phyloP scores from a whole-genome alignment of 1,139 yeast species.

The Suhomyces anneliseae region DNA sequence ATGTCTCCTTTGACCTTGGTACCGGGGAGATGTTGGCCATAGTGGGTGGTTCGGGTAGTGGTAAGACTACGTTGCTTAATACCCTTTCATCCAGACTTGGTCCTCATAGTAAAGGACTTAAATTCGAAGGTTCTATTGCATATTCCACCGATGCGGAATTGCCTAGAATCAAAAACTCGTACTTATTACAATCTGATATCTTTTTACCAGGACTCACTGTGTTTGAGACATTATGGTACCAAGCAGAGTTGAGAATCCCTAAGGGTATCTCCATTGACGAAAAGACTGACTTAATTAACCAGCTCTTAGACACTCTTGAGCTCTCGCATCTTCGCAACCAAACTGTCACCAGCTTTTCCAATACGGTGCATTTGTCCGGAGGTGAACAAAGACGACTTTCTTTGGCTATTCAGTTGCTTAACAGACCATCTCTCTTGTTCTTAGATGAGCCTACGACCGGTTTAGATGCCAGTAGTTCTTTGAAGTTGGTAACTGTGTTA shows the following conservation, averaged over 20 bases:
- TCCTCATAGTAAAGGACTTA: conserved; percentile 14
- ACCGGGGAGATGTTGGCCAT: conserved; percentile 24
- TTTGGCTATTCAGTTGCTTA: conserved; percentile 24
- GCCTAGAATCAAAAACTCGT: conserved; percentile 19
- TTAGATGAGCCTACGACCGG: conserved; percentile 31
- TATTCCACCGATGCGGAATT: conserved; percentile 11
- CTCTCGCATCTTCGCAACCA: conserved; percentile 18
- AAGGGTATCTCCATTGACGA: conserved; percentile 11
- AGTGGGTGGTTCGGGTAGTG: conserved; percentile 29
- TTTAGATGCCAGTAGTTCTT: conserved; percentile 24
- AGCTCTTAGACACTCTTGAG: conserved; percentile 20
- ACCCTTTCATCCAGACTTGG: conserved; percentile 24
- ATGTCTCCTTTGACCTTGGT: conserved; percentile 21
- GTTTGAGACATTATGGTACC: conserved; percentile 22
- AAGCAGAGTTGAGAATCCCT: conserved; percentile 24
- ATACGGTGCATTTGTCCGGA: conserved; percentile 19
- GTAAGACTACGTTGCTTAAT: conserved; percentile 26
- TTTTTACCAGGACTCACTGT: conserved; percentile 26
- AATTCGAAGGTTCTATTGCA: conserved; percentile 51
- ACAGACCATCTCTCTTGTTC: conserved; percentile 23
- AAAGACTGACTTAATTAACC: conserved; percentile 15
- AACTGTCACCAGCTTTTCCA: conserved; percentile 18
- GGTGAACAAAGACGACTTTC: conserved; percentile 27
- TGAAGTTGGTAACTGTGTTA: conserved; percentile 21
- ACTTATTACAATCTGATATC: conserved; percentile 22